phyloP scores from a whole-genome alignment of 2,329 filamentous ascomycete genomes.

The Paracorniculantispora psalliotae region DNA sequence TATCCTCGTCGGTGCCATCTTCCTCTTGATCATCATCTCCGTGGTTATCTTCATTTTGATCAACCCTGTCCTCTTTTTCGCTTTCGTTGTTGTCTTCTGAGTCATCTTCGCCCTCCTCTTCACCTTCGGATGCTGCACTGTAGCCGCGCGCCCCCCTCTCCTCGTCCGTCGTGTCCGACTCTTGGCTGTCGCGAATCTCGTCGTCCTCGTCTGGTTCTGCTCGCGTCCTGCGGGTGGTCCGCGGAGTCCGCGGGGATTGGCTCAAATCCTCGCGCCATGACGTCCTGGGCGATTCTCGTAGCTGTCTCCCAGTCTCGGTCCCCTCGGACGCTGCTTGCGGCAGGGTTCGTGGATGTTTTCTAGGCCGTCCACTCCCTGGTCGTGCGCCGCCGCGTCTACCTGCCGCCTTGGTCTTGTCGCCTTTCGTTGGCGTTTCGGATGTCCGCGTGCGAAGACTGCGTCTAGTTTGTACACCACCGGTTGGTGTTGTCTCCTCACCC shows the following conservation, averaged over 20 bases:
- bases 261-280: background rate
- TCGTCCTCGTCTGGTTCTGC: background rate
- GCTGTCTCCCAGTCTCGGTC: background rate
- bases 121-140: background rate
- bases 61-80: background rate
- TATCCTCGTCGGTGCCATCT: slow-evolving; percentile 13
- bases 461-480: background rate
- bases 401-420: slow-evolving; percentile 25
- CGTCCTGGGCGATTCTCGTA: background rate
- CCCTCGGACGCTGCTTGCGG: slow-evolving; percentile 15
- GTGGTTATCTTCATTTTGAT: background rate
- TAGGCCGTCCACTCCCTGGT: slow-evolving; percentile 35
- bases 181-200: slow-evolving; percentile 26
- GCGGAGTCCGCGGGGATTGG: background rate
- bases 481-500: slow-evolving; percentile 18
- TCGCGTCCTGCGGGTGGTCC: background rate
- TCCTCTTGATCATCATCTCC: background rate
- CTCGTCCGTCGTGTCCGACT: slow-evolving; percentile 9
- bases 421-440: slow-evolving; percentile 16
- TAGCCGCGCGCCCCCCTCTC: background rate
- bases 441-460: slow-evolving; percentile 19
- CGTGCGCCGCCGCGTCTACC: slow-evolving; percentile 35
- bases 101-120: slow-evolving; percentile 3
- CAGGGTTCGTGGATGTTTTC: slow-evolving; percentile 30
- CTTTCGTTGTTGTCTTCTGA: background rate